phyloP scores from a whole-genome alignment of 2,329 filamentous ascomycete genomes.

The Colletotrichum phormii region DNA sequence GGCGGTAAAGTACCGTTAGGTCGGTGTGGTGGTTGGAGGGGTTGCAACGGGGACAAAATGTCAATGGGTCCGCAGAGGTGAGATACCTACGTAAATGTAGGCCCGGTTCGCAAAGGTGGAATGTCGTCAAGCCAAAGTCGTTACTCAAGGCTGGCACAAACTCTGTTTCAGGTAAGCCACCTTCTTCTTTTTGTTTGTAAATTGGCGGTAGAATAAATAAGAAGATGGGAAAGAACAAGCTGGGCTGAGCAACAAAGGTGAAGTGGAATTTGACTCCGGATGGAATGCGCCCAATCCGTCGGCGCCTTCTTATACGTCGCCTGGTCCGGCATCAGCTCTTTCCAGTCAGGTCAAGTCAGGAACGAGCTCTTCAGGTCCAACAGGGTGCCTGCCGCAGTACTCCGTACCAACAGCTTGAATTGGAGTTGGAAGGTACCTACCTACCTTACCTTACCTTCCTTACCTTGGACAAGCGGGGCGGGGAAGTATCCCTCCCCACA shows the following conservation, averaged over 20 bases:
- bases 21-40: neutral
- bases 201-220: neutral
- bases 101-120: constrained; percentile 2
- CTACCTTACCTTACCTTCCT: too few species aligned
- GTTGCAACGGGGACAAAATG: neutral
- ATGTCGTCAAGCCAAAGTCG: neutral
- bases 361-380: neutral
- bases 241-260: neutral
- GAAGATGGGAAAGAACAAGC: neutral
- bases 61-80: neutral
- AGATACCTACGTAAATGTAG: constrained; percentile 14
- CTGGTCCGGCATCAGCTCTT: neutral
- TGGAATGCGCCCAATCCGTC: neutral
- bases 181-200: neutral
- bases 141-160: constrained; percentile 14
- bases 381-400: neutral
- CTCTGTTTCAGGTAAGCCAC: constrained; percentile 3
- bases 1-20: neutral
- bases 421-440: too few species aligned
- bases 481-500: neutral
- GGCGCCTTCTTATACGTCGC: neutral
- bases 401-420: too few species aligned
- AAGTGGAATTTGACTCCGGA: neutral
- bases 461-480: neutral
- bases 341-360: neutral